Evolutionary conservation across 1,284 basidiomycete species (phyloP).

Genomic region (Tilletia setariae): DNA sequence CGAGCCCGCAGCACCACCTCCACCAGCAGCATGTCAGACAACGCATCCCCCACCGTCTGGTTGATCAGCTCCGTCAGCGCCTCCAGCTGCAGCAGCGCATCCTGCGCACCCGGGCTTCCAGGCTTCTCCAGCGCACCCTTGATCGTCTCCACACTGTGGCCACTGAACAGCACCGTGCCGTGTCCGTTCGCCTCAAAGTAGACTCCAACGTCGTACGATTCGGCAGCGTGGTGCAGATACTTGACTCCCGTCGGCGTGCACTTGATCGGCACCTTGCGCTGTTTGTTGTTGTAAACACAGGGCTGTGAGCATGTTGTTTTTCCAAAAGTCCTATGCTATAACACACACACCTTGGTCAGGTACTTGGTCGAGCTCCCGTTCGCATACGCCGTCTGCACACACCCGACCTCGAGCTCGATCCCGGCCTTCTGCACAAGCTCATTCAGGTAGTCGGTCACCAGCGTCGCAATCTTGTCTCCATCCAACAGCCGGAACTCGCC

Average conservation of each 20-base stretch:
- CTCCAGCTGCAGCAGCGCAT: slow-evolving; percentile 55
- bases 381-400: slow-evolving; percentile 98
- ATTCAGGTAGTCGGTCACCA: slow-evolving; percentile 88
- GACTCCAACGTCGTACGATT: slow-evolving; percentile 87
- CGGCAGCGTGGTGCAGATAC: slow-evolving; percentile 94
- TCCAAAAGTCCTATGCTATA: not conserved
- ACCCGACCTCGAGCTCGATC: slow-evolving; percentile 55
- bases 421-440: slow-evolving; percentile 68
- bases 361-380: slow-evolving; percentile 94
- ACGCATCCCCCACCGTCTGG: slow-evolving; percentile 95
- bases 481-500: slow-evolving; percentile 83
- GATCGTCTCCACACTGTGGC: slow-evolving; percentile 51
- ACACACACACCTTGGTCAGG: slow-evolving; percentile 59
- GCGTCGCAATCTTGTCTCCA: slow-evolving; percentile 94
- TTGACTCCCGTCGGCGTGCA: slow-evolving; percentile 98
- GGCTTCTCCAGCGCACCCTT: slow-evolving; percentile 71
- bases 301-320: slow-evolving; percentile 17
- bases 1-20: slow-evolving; percentile 81
- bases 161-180: slow-evolving; percentile 91
- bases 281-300: not conserved
- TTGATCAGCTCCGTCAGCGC: slow-evolving; percentile 83
- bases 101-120: slow-evolving; percentile 72
- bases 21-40: slow-evolving; percentile 93
- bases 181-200: slow-evolving; percentile 99
- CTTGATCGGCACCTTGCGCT: slow-evolving; percentile 80